phyloP scores from a whole-genome alignment of 1,284 basidiomycete genomes.

The Thelephora terrestris region DNA sequence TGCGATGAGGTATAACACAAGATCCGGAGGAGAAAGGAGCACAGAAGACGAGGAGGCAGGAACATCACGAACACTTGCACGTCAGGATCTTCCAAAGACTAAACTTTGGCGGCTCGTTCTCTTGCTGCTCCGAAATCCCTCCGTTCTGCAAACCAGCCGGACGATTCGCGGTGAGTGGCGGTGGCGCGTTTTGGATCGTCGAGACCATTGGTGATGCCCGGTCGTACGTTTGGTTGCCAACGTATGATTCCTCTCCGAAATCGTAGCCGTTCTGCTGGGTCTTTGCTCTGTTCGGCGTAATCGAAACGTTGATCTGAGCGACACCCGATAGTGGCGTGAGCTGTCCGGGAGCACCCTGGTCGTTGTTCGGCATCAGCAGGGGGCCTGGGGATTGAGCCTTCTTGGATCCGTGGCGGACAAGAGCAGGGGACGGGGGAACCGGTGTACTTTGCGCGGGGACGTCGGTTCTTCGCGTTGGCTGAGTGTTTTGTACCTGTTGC shows the following conservation, averaged over 20 bases:
- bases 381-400: constrained; percentile 43
- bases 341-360: constrained; percentile 36
- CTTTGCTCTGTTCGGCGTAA: constrained; percentile 38
- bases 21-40: too few species aligned
- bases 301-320: constrained; percentile 63
- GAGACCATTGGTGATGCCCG: constrained; percentile 69
- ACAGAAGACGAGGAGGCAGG: background rate
- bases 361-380: constrained; percentile 33
- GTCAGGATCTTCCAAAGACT: constrained; percentile 60
- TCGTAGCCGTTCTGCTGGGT: constrained; percentile 40
- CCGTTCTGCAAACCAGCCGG: constrained; percentile 60
- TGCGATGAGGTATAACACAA: too few species aligned
- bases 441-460: background rate
- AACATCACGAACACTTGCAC: constrained; percentile 52
- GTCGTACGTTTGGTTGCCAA: constrained; percentile 33
- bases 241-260: constrained; percentile 19
- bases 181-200: constrained; percentile 51
- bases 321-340: constrained; percentile 58
- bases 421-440: constrained; percentile 62
- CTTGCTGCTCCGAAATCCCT: constrained; percentile 47
- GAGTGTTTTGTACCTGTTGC: constrained; percentile 9
- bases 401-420: constrained; percentile 65
- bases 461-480: constrained; percentile 27
- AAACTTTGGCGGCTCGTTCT: constrained; percentile 36
- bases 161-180: constrained; percentile 35